Conservation (phyloP, 345 rosid species). For the Carallia pectinifolia region DNA sequence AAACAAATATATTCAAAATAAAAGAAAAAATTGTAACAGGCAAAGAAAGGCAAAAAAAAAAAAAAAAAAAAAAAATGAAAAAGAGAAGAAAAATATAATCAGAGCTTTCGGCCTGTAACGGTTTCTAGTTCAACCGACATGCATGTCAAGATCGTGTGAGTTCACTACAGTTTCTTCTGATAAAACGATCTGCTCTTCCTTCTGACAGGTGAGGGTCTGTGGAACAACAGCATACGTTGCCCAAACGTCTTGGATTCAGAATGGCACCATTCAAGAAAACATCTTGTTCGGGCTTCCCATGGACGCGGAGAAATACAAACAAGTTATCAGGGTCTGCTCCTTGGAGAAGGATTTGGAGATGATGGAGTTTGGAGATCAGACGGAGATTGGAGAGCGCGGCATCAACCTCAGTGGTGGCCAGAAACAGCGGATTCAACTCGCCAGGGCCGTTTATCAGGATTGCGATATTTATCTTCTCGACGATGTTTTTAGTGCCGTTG, state of each 20-base stretch:
- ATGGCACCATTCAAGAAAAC: constrained; percentile 81
- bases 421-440: constrained; percentile 94
- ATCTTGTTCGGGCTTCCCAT: constrained; percentile 85
- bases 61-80: no score
- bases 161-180: not conserved
- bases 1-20: no score
- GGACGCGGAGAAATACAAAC: constrained; percentile 52
- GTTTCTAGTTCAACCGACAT: no score
- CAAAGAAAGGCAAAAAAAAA: no score
- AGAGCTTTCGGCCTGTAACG: no score
- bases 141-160: no score
- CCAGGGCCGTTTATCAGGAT: constrained; percentile 91
- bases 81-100: no score
- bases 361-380: constrained; percentile 96
- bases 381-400: constrained; percentile 96
- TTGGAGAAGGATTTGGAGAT: constrained; percentile 79
- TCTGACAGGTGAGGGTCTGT: constrained; percentile 62
- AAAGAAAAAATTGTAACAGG: no score
- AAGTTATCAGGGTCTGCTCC: constrained; percentile 73
- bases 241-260: constrained; percentile 93
- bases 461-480: constrained; percentile 85
- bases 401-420: constrained; percentile 98
- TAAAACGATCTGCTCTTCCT: not conserved
- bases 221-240: constrained; percentile 92
- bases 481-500: constrained; percentile 94